Evolutionary conservation across 176 grass and related monocot genomes (phyloP), one percentile per base, ranked within the genome.

Genomic region (Echinochloa phyllopogon): DNA sequence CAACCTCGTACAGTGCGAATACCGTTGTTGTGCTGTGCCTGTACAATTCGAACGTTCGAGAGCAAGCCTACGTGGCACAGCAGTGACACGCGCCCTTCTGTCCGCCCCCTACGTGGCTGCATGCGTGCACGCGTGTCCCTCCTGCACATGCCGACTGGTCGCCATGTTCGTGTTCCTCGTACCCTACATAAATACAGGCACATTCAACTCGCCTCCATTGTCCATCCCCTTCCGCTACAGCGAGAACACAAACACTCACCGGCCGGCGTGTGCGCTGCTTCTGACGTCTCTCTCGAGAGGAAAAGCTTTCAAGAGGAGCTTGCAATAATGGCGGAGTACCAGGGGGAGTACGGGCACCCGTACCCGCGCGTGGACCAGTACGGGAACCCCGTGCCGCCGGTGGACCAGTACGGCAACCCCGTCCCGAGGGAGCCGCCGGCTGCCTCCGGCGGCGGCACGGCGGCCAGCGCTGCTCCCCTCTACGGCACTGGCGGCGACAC

Each of bases 331-430:
- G 84, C 83, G 66, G 90, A 86, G 25, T 45, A 80, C 11, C 65
- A 40, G 17, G 85, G 86, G 39, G 85, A 84, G 58, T 85, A 90
- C 65, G 91, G 88, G 6, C 60, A 85, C 33, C 91, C 75, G 23
- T 87, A 88, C 71, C 87, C 83, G 37, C 87, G 94, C 73, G 86
- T 91, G 4, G 88, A 96, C 82, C 84, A 93, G 83, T 93, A 87
- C 77, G 94, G 94, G 5, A 89, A 91, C 66, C 93, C 93, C 5
- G 62, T 92, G 47, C 81, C 74, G 33, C 86, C 86, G 75, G 92
- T 91, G 73, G 92, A 94, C 70, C 82, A 91, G 53, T 91, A 89
- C 55, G 92, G 92, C 61, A 92, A 83, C 47, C 91, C 88, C 13
- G 62, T 93, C n/a, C 80, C 76, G 4, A 63, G 80, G 74, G 82